Conservation (phyloP, 2,329 filamentous ascomycete genomes). For the Arthroderma sp. region DNA sequence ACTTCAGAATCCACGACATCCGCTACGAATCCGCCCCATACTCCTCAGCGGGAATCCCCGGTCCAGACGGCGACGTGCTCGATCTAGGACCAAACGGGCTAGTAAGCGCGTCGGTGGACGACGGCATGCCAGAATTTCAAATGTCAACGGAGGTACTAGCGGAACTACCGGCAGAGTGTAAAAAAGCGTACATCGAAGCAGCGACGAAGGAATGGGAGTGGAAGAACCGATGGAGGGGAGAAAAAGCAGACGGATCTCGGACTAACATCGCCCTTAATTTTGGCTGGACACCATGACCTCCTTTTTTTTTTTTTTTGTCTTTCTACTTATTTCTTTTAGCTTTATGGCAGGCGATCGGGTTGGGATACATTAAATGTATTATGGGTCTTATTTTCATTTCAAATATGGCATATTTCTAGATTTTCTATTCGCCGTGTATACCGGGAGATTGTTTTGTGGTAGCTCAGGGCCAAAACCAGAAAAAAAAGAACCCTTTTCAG, state of each 20-base stretch:
- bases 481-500: too few relatives aligned
- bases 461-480: too few relatives aligned
- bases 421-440: too few relatives aligned
- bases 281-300: conserved; percentile 21
- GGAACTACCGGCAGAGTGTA: conserved; percentile 42
- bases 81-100: conserved; percentile 35
- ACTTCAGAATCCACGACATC: conserved; percentile 51
- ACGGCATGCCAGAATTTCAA: conserved; percentile 2
- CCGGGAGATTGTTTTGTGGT: too few relatives aligned
- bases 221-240: conserved; percentile 61
- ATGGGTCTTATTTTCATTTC: too few relatives aligned
- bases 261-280: conserved; percentile 24
- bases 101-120: conserved; percentile 22
- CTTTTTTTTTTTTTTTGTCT: not conserved
- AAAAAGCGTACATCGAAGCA: conserved; percentile 57
- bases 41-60: conserved; percentile 46
- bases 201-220: conserved; percentile 53
- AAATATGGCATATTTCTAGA: too few relatives aligned
- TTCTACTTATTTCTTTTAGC: too few relatives aligned
- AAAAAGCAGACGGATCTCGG: conserved; percentile 41
- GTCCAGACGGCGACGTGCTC: conserved; percentile 35
- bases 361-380: too few relatives aligned
- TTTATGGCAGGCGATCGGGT: too few relatives aligned
- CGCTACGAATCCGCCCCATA: conserved; percentile 45
- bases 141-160: conserved; percentile 27